Percentiles rank a stretch among this genome's conserved stretches.
Evolutionary conservation across 768 basidiomycete genomes (phyloP).

Genomic region (Hemileccinum rubropunctum): DNA sequence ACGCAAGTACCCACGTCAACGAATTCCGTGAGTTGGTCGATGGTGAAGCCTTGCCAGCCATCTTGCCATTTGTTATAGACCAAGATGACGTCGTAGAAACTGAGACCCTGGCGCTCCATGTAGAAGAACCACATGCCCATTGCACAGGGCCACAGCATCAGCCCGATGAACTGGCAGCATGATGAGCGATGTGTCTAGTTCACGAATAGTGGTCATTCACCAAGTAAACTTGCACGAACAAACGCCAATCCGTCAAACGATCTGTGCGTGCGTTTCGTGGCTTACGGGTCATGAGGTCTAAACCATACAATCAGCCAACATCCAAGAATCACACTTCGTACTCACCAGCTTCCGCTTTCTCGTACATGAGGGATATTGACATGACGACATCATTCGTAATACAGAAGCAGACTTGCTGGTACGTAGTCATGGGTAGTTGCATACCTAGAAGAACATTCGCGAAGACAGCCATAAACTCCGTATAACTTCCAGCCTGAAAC

Average conservation of each 20-base stretch:
- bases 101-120: conserved; percentile 34
- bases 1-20: conserved; percentile 41
- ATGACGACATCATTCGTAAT: conserved; percentile 51
- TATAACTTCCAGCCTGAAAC: conserved; percentile 47
- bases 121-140: conserved; percentile 43
- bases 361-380: conserved; percentile 49
- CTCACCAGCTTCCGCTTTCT: conserved; percentile 48
- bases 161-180: conserved; percentile 36
- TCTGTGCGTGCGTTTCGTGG: conserved; percentile 49
- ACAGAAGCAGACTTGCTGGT: conserved; percentile 54
- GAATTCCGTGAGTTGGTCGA: conserved; percentile 32
- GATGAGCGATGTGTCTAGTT: neutral
- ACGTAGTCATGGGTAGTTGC: conserved; percentile 53
- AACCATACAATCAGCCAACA: neutral
- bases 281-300: conserved; percentile 45
- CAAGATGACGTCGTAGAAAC: conserved; percentile 35
- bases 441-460: conserved; percentile 58
- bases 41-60: conserved; percentile 33
- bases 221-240: conserved; percentile 48
- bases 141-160: conserved; percentile 44
- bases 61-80: conserved; percentile 39
- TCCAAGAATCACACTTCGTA: neutral
- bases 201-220: conserved; percentile 24
- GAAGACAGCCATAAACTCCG: conserved; percentile 57
- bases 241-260: conserved; percentile 45